Conservation (phyloP, 1,284 basidiomycete genomes). For the Cutaneotrichosporon sp. region DNA sequence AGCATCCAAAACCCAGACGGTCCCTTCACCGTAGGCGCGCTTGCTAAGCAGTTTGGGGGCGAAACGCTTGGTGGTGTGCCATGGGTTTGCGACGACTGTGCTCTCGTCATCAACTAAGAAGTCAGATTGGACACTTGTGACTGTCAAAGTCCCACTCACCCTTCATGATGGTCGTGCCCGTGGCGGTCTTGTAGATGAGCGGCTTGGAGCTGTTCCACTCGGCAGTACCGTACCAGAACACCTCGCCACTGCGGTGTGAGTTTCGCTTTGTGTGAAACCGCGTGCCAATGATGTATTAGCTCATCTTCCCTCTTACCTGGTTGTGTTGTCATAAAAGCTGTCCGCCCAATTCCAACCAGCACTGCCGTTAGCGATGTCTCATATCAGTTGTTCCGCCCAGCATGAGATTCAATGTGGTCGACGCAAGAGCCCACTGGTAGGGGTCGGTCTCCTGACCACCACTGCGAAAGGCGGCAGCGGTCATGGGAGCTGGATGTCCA, state of each 20-base stretch:
- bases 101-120: conserved; percentile 30
- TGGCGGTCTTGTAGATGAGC: conserved; percentile 56
- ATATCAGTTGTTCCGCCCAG: too few species aligned
- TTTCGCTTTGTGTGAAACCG: too few species aligned
- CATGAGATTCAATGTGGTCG: too few species aligned
- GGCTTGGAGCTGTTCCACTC: conserved; percentile 33
- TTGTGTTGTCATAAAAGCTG: conserved; percentile 41
- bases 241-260: conserved; percentile 57
- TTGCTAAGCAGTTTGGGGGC: conserved; percentile 63
- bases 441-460: too few species aligned
- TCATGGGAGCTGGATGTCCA: too few species aligned
- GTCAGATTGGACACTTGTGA: background rate
- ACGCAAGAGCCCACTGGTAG: too few species aligned
- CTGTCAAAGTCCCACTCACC: conserved; percentile 56
- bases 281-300: too few species aligned
- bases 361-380: too few species aligned
- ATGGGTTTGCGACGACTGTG: conserved; percentile 53
- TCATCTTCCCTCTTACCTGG: conserved; percentile 42
- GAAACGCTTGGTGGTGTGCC: conserved; percentile 57
- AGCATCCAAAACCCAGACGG: conserved; percentile 55
- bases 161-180: conserved; percentile 71
- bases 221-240: conserved; percentile 37
- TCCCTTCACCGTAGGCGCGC: conserved; percentile 52
- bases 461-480: too few species aligned
- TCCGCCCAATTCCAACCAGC: conserved; percentile 26